phyloP scores from a whole-genome alignment of 441 rosid genomes.

The Biscutella laevigata region DNA sequence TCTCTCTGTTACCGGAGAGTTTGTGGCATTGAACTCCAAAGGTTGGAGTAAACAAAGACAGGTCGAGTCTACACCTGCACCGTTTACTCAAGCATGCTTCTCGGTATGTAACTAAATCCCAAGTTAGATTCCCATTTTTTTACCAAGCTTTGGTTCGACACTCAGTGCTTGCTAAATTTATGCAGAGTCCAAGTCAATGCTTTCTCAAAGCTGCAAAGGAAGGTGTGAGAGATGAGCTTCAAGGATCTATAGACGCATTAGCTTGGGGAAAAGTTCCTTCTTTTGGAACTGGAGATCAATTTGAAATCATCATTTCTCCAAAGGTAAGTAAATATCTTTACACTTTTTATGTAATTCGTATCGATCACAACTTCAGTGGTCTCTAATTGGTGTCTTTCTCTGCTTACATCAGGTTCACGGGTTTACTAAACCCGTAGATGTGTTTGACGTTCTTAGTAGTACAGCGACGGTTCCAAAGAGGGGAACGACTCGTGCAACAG shows the following conservation, averaged over 20 bases:
- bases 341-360: slow-evolving; percentile 8
- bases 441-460: slow-evolving; percentile 45
- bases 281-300: slow-evolving; percentile 71
- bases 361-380: neutral
- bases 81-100: slow-evolving; percentile 90
- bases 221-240: slow-evolving; percentile 60
- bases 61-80: slow-evolving; percentile 50
- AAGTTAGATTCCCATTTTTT: neutral
- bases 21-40: slow-evolving; percentile 71
- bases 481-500: slow-evolving; percentile 3
- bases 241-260: slow-evolving; percentile 75
- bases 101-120: slow-evolving; percentile 36
- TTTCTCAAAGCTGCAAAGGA: slow-evolving; percentile 90
- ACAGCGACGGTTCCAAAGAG: slow-evolving; percentile 27
- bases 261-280: slow-evolving; percentile 83
- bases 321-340: slow-evolving; percentile 40
- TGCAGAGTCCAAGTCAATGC: slow-evolving; percentile 75
- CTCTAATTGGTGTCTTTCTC: neutral
- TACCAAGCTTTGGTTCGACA: neutral
- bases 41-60: slow-evolving; percentile 69
- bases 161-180: slow-evolving; percentile 14
- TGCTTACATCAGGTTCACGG: slow-evolving; percentile 38
- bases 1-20: slow-evolving; percentile 80
- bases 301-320: slow-evolving; percentile 57
- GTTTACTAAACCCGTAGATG: slow-evolving; percentile 43